Conservation (phyloP, 306 rosid species). For the Trifolium pratense region DNA sequence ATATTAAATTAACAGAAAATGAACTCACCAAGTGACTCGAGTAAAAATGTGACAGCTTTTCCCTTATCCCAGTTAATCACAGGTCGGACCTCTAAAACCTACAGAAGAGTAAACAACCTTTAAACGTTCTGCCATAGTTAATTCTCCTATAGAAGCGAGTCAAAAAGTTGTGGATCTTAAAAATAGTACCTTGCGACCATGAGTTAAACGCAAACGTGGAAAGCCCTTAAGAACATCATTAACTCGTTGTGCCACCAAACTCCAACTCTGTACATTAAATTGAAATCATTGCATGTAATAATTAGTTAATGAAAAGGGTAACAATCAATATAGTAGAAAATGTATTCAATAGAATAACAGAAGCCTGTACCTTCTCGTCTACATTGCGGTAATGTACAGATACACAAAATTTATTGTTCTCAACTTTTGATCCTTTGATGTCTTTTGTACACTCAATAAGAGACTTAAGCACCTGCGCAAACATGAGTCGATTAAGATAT, state of each 20-base stretch:
- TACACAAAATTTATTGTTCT: conserved; percentile 85
- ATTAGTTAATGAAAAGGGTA: background rate
- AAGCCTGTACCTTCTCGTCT: conserved; percentile 69
- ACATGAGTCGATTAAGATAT: conserved; percentile 34
- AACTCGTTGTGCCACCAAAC: conserved; percentile 67
- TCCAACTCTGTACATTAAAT: conserved; percentile 65
- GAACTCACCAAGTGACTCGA: conserved; percentile 86
- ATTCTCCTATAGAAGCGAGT: background rate
- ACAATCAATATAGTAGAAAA: conserved; percentile 10
- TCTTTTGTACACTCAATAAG: conserved; percentile 70
- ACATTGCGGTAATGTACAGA: conserved; percentile 98
- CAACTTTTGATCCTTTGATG: conserved; percentile 79
- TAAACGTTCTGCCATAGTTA: background rate
- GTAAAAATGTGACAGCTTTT: conserved; percentile 92
- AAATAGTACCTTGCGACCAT: conserved; percentile 85
- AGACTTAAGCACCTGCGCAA: conserved; percentile 65
- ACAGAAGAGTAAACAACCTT: background rate
- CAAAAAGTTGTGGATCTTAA: conserved; percentile 18
- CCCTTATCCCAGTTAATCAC: conserved; percentile 95
- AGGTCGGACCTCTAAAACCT: conserved; percentile 99
- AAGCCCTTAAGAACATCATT: conserved; percentile 64
- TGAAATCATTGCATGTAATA: background rate
- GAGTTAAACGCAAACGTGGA: conserved; percentile 75
- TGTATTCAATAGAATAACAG: conserved; percentile 18
- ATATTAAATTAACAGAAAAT: conserved; percentile 15